phyloP scores from a whole-genome alignment of 805 yeast species.

The Saccharomycopsis synnaedendra region DNA sequence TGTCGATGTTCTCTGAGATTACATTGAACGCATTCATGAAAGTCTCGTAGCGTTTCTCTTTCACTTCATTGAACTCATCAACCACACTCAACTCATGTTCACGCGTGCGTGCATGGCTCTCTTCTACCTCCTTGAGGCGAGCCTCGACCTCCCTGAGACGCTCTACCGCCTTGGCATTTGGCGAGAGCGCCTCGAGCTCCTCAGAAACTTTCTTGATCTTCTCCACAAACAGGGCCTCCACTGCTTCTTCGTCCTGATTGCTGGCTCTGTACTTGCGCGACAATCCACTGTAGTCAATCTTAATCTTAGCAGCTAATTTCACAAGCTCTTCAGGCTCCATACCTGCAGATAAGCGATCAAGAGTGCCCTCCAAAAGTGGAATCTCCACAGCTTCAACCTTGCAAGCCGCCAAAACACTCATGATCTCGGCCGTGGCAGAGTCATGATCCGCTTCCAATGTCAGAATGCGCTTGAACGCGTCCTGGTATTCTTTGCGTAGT shows the following conservation, averaged over 20 bases:
- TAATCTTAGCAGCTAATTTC: conserved; percentile 34
- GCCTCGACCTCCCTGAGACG: conserved; percentile 59
- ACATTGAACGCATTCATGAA: conserved; percentile 73
- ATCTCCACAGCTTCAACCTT: conserved; percentile 58
- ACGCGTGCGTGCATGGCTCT: conserved; percentile 52
- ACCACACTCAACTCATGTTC: conserved; percentile 44
- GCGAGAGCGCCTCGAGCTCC: conserved; percentile 37
- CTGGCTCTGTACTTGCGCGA: conserved; percentile 31
- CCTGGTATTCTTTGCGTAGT: conserved; percentile 19
- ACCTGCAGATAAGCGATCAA: conserved; percentile 40
- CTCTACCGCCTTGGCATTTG: conserved; percentile 75
- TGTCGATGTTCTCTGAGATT: conserved; percentile 60
- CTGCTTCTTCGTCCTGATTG: conserved; percentile 19
- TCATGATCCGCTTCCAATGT: conserved; percentile 42
- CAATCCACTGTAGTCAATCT: conserved; percentile 41
- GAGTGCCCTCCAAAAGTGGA: conserved; percentile 50
- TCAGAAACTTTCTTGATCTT: conserved; percentile 28
- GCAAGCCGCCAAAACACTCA: conserved; percentile 54
- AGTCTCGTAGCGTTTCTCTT: conserved; percentile 41
- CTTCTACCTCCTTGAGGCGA: conserved; percentile 48
- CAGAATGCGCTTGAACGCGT: conserved; percentile 25
- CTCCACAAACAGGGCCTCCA: conserved; percentile 26
- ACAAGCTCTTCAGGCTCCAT: conserved; percentile 35
- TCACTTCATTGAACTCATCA: conserved; percentile 47
- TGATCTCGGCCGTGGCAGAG: conserved; percentile 41